Conservation (phyloP, 495 filamentous ascomycete species). For the Massariosphaeria phaeospora region DNA sequence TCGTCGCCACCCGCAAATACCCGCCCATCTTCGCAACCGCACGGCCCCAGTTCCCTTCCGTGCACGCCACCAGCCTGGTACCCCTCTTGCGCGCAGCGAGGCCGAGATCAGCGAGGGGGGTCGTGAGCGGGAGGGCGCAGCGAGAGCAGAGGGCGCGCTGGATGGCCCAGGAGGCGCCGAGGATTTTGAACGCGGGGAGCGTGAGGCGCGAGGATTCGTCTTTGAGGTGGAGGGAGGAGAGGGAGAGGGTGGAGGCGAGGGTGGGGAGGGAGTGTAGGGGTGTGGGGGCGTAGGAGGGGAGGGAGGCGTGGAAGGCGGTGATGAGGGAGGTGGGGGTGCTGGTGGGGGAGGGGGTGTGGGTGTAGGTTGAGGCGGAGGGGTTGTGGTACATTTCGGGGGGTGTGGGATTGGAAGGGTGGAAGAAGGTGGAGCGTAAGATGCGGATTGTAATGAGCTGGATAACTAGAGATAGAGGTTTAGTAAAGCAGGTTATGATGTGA, state of each 20-base stretch:
- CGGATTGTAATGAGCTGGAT: too few relatives aligned
- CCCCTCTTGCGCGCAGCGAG: slow-evolving; percentile 35
- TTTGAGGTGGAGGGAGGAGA: slow-evolving; percentile 48
- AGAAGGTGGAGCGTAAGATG: too few relatives aligned
- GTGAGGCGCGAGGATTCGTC: slow-evolving; percentile 44
- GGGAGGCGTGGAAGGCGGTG: slow-evolving; percentile 37
- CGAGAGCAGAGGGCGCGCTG: slow-evolving; percentile 50
- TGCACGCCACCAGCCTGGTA: slow-evolving; percentile 50
- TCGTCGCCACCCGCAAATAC: slow-evolving; percentile 48
- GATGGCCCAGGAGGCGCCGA: slow-evolving; percentile 69
- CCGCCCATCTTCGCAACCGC: slow-evolving; percentile 61
- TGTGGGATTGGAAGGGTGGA: too few relatives aligned
- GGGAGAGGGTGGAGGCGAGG: slow-evolving; percentile 52
- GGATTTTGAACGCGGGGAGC: slow-evolving; percentile 70
- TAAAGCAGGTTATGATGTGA: too few relatives aligned
- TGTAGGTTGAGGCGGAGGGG: slow-evolving; percentile 18
- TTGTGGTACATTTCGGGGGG: slow-evolving; percentile 28
- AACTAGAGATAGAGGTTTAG: too few relatives aligned
- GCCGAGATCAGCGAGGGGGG: slow-evolving; percentile 43
- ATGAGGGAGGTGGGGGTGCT: too few relatives aligned
- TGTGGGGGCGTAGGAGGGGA: slow-evolving; percentile 38
- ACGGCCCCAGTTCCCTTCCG: slow-evolving; percentile 69
- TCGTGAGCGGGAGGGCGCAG: slow-evolving; percentile 40
- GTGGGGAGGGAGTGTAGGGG: slow-evolving; percentile 48
- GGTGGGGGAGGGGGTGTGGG: neutral